Evolutionary conservation across 306 rosid species (phyloP), one percentile per base, ranked within the genome.

Genomic region (Cicer judaicum): DNA sequence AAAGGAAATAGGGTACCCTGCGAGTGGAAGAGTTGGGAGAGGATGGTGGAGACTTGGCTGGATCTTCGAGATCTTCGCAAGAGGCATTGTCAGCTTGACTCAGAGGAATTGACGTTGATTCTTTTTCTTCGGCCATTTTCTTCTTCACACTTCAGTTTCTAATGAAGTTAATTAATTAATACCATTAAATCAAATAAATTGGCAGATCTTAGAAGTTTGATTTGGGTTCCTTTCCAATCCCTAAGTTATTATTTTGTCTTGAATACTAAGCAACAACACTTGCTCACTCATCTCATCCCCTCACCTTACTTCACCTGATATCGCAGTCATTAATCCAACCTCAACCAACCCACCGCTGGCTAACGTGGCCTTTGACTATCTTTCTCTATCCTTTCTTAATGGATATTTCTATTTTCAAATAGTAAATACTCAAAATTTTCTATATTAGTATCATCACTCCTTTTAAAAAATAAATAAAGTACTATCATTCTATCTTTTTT

Each of bases 11-110:
- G 21, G 1, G 78, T 5, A 92, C 98, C 98, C 85, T 86, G 54
- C 96, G 98, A 77, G 98, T 93, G 67, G 97, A 89, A 43, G 93
- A 89, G 57, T 91, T 91, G 49, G 98, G 91, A 29, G 97, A 90
- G 38, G 39, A 63, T 0, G 97, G 93, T 0, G 96, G 90, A 73
- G 92, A 83, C 78, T 91, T 93, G 66, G 89, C 89, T 11, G 97
- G 97, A 85, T 90, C 97, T 78, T 93, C 96, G 78, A 96, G 96
- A 87, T 92, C 98, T 1, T 71, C 87, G 43, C 68, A 81, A 11
- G 87, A 88, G 36, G 69, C 84, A 84, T 86, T 89, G 8, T 89
- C 92, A 40, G 84, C 85, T 85, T 87, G 98, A 88, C 98, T 93
- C 1, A 93, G 87, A 24, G 98, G 97, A 73, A 89, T 62, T 10